These are phyloP conservation scores for Triglochin maritima DNA, from an alignment of 106 monocot species.

Conservation along the genomic window DNA sequence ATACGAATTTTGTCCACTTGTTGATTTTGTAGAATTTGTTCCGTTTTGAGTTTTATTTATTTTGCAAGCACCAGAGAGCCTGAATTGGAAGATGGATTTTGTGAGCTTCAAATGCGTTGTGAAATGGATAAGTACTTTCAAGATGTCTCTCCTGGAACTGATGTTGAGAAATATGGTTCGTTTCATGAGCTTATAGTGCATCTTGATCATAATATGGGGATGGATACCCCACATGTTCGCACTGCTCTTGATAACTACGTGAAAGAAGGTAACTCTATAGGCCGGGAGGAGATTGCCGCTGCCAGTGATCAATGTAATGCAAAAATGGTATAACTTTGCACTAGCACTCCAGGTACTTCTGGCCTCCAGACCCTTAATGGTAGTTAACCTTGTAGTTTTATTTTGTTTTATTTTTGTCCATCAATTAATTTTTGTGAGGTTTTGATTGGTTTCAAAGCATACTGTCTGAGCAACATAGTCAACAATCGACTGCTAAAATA, in stretches of 20 bases:
- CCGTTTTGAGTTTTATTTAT: no score
- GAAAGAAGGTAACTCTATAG: constrained; percentile 50
- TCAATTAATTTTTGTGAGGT: not conserved
- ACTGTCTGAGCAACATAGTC: no score
- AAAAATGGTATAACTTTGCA: constrained; percentile 30
- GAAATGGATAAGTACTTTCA: constrained; percentile 9
- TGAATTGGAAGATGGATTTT: constrained; percentile 33
- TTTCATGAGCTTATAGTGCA: constrained; percentile 20
- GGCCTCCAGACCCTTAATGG: not conserved
- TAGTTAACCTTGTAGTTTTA: not conserved
- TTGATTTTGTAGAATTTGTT: no score
- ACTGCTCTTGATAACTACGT: constrained; percentile 50
- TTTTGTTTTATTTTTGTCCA: not conserved
- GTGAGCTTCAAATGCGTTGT: constrained; percentile 23
- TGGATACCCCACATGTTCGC: constrained; percentile 25
- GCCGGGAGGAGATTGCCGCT: constrained; percentile 21
- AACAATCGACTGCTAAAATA: no score
- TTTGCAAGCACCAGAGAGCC: no score
- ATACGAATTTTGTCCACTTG: no score
- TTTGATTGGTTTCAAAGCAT: not conserved
- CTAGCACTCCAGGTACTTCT: constrained; percentile 61
- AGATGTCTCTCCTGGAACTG: constrained; percentile 8
- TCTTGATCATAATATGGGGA: constrained; percentile 25
- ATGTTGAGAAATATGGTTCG: not conserved
- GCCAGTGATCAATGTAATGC: constrained; percentile 28